Conservation (phyloP, 1,139 yeast species). For the Tardiomyces blankii region DNA sequence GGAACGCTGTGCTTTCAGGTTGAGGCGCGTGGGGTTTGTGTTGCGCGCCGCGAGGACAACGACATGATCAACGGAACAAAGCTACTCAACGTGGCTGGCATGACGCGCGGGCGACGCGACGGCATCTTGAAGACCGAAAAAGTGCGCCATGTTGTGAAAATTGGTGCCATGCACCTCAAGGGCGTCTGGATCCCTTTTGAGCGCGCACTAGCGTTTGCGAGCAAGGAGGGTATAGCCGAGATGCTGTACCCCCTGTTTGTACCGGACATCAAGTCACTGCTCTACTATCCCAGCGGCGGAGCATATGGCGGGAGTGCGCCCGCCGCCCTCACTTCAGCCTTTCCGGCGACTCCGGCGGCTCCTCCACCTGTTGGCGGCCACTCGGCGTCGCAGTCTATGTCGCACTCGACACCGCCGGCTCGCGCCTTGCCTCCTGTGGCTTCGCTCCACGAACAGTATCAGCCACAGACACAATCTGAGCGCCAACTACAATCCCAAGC, state of each 20-base stretch:
- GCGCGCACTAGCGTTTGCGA: constrained; percentile 79
- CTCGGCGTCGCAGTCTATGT: too few relatives aligned
- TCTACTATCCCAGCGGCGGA: background rate
- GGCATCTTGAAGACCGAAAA: constrained; percentile 83
- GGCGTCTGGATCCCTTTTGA: constrained; percentile 98
- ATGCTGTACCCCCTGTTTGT: constrained; percentile 77
- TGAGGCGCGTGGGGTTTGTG: constrained; percentile 79
- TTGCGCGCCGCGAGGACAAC: constrained; percentile 85
- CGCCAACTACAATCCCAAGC: too few relatives aligned
- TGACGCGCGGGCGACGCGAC: constrained; percentile 93
- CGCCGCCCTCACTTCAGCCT: background rate
- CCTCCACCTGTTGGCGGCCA: too few relatives aligned
- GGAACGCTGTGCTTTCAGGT: constrained; percentile 88
- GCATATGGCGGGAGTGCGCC: background rate
- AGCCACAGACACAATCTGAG: too few relatives aligned
- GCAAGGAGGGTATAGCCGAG: constrained; percentile 73
- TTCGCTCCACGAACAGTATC: too few relatives aligned
- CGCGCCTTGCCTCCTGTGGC: too few relatives aligned
- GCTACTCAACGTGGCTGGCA: constrained; percentile 75
- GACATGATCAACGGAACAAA: constrained; percentile 90
- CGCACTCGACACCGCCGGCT: too few relatives aligned
- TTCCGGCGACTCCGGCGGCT: too few relatives aligned
- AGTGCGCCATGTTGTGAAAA: constrained; percentile 78
- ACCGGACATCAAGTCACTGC: constrained; percentile 50
- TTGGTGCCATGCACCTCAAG: constrained; percentile 89